Conservation (phyloP, 805 yeast species). For the Spathaspora hagerdaliae region DNA sequence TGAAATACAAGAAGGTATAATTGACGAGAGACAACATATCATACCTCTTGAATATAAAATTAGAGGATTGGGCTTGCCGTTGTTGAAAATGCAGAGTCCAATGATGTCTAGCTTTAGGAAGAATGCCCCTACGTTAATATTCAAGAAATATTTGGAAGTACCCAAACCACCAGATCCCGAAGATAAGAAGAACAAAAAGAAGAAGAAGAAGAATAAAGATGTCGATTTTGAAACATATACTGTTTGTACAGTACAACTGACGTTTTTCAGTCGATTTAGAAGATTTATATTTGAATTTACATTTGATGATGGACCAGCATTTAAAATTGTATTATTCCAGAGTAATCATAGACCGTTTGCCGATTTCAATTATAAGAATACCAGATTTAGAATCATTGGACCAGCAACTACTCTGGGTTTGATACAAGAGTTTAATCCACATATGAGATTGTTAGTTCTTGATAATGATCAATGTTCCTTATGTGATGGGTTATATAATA, state of each 20-base stretch:
- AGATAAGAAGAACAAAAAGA: constrained; percentile 4
- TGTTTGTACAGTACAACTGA: constrained; percentile 30
- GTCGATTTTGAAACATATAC: constrained; percentile 27
- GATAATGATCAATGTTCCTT: constrained; percentile 33
- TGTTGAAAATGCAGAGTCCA: constrained; percentile 32
- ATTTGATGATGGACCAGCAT: constrained; percentile 13
- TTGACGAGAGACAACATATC: constrained; percentile 28
- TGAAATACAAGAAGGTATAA: constrained; percentile 7
- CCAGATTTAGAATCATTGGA: constrained; percentile 37
- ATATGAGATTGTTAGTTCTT: constrained; percentile 27
- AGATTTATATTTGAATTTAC: constrained; percentile 27
- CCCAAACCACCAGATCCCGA: constrained; percentile 20
- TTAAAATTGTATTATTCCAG: constrained; percentile 29
- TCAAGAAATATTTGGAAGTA: constrained; percentile 27
- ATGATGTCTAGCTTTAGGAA: constrained; percentile 33
- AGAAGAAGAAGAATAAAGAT: constrained; percentile 12
- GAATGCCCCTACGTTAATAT: constrained; percentile 29
- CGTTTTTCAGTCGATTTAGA: constrained; percentile 21
- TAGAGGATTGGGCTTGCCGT: constrained; percentile 34
- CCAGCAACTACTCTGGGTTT: constrained; percentile 28
- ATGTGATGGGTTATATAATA: constrained; percentile 31
- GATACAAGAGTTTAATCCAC: constrained; percentile 26
- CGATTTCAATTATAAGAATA: constrained; percentile 33
- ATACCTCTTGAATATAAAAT: constrained; percentile 28
- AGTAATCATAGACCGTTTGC: constrained; percentile 34